These are phyloP conservation scores for Euphorbia corollata DNA, from an alignment of 441 rosid species.

Conservation along the genomic window DNA sequence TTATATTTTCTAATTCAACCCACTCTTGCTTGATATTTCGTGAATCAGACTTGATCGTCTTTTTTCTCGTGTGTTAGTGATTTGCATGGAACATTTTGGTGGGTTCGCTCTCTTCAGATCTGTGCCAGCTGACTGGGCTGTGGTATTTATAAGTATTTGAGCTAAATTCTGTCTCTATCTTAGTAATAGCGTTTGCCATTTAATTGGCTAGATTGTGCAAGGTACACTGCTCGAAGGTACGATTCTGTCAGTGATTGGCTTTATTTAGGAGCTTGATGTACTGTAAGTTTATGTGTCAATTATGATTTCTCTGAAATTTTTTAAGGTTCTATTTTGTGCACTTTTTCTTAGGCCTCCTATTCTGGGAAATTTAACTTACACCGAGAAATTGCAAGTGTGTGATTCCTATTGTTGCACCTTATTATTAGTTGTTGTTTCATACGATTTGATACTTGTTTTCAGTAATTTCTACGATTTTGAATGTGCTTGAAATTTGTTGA, in stretches of 20 bases:
- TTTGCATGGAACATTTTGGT: constrained; percentile 79
- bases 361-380: too few relatives aligned
- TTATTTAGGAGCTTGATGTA: constrained; percentile 97
- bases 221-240: constrained; percentile 65
- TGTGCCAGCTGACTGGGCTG: constrained; percentile 82
- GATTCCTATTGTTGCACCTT: constrained; percentile 5
- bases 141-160: constrained; percentile 85
- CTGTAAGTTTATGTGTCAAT: constrained; percentile 45
- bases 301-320: not conserved
- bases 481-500: too few relatives aligned
- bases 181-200: constrained; percentile 3
- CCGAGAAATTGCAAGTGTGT: constrained; percentile 67
- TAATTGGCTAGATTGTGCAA: constrained; percentile 63
- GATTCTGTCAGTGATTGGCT: constrained; percentile 84
- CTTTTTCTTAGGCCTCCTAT: too few relatives aligned
- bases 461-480: not conserved
- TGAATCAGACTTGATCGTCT: not conserved
- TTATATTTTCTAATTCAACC: not conserved
- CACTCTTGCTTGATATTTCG: too few relatives aligned
- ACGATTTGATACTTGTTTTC: not conserved
- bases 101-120: constrained; percentile 73
- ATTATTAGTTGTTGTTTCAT: not conserved
- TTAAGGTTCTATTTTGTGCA: not conserved
- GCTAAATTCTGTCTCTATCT: not conserved
- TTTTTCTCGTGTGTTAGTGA: constrained; percentile 38